Evolutionary conservation across 345 rosid genomes (phyloP).

Genomic region (Syzygium aqueum): DNA sequence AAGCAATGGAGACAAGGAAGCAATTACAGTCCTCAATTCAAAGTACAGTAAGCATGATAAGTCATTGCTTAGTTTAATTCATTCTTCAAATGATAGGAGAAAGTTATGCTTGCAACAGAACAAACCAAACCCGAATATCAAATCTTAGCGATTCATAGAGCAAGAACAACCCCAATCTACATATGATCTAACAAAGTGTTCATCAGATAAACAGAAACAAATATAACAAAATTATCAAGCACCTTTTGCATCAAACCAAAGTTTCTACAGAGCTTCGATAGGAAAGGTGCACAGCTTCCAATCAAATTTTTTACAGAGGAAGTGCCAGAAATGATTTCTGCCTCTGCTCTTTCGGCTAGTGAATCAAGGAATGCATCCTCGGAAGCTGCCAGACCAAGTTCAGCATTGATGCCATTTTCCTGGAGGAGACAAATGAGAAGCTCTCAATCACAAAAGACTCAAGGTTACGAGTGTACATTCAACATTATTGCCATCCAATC

Average conservation of each 20-base stretch:
- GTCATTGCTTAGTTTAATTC: background rate
- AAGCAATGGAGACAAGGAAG: background rate
- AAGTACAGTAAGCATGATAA: background rate
- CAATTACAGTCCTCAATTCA: background rate
- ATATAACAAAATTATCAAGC: background rate
- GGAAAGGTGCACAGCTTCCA: conserved; percentile 74
- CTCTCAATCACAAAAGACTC: background rate
- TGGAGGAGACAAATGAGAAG: conserved; percentile 20
- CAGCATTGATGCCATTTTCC: conserved; percentile 80
- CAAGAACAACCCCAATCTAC: background rate
- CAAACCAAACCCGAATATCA: background rate
- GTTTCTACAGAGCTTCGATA: conserved; percentile 85
- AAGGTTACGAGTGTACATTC: background rate
- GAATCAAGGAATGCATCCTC: conserved; percentile 83
- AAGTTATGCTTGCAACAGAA: background rate
- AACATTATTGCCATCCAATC: background rate
- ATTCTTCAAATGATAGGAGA: background rate
- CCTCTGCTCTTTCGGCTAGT: conserved; percentile 82
- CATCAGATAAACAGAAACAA: background rate
- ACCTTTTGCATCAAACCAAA: conserved; percentile 86
- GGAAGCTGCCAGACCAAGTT: conserved; percentile 90
- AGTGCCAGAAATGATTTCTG: conserved; percentile 73
- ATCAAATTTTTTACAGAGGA: conserved; percentile 55
- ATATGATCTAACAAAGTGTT: background rate
- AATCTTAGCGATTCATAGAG: background rate